A percentile compares a stretch with the other conserved stretches of the same genome.
These are phyloP conservation scores for Salix viminalis DNA, from an alignment of 345 rosid genomes.

Conservation along the genomic window DNA sequence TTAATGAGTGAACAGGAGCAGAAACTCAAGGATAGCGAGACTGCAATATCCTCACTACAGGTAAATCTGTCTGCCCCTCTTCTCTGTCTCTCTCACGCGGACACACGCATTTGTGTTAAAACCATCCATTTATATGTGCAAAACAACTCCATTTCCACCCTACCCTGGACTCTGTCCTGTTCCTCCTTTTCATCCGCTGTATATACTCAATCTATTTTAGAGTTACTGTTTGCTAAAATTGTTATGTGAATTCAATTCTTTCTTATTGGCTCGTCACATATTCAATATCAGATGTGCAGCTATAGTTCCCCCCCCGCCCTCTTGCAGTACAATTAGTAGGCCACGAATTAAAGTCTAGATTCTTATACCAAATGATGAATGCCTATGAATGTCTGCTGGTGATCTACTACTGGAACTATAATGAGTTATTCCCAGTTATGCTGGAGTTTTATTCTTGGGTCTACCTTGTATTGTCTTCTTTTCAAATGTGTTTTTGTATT, in stretches of 20 bases:
- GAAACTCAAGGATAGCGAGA: conserved; percentile 79
- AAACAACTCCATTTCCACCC: neutral
- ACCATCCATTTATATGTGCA: neutral
- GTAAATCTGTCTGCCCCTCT: conserved; percentile 23
- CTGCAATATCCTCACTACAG: conserved; percentile 71
- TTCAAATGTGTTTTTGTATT: neutral
- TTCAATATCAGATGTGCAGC: neutral
- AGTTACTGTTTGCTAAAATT: neutral
- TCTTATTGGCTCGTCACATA: neutral
- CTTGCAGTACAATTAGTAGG: neutral
- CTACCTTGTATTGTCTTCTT: neutral
- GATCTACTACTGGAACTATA: neutral
- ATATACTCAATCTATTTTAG: neutral
- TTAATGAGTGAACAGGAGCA: conserved; percentile 74
- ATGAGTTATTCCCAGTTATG: neutral
- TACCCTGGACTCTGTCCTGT: neutral
- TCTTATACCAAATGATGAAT: neutral
- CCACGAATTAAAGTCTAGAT: neutral
- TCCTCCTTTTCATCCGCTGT: neutral
- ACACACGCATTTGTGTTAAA: neutral
- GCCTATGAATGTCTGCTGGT: neutral
- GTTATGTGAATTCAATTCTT: neutral
- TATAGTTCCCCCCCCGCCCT: neutral
- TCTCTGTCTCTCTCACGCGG: neutral
- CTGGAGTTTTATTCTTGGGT: neutral